Percentiles rank a stretch among this genome's conserved stretches.
Conservation (phyloP, 139 green algal species). For the Deuterostichococcus epilithicus region DNA sequence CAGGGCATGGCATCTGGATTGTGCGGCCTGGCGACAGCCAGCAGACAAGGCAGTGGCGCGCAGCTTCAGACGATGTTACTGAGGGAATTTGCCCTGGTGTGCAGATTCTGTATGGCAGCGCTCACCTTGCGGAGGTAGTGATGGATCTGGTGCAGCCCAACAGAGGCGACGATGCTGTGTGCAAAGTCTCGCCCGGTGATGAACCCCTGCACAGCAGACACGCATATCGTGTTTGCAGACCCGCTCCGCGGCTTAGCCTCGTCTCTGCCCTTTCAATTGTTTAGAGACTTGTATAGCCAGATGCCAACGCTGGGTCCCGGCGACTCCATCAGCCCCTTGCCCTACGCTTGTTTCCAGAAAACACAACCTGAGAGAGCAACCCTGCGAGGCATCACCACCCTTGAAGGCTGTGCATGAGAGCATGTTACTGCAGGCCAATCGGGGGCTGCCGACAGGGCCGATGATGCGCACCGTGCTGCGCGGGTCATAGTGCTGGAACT, state of each 20-base stretch:
- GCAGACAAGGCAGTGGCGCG: no score
- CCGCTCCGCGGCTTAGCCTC: neutral
- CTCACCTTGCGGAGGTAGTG: conserved; percentile 26
- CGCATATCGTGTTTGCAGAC: neutral
- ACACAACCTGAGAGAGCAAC: neutral
- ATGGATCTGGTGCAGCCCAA: conserved; percentile 23
- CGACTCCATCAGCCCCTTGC: neutral
- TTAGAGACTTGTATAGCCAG: neutral
- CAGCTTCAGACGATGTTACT: neutral
- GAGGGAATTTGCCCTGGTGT: neutral
- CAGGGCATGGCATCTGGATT: no score
- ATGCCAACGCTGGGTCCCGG: neutral
- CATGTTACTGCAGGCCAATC: neutral
- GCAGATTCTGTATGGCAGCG: neutral
- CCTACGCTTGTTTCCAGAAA: neutral
- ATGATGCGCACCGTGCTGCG: conserved; percentile 7
- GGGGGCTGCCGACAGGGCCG: no score
- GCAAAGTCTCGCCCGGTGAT: conserved; percentile 40
- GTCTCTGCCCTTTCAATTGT: neutral
- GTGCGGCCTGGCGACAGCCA: no score
- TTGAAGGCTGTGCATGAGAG: no score
- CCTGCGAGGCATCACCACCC: neutral
- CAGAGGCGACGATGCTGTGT: conserved; percentile 23
- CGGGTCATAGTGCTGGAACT: conserved; percentile 73
- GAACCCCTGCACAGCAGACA: conserved; percentile 19